A percentile compares a stretch with the other conserved stretches of the same genome.
Conservation (phyloP, 1,284 basidiomycete species). For the Cystobasidium slooffiae region DNA sequence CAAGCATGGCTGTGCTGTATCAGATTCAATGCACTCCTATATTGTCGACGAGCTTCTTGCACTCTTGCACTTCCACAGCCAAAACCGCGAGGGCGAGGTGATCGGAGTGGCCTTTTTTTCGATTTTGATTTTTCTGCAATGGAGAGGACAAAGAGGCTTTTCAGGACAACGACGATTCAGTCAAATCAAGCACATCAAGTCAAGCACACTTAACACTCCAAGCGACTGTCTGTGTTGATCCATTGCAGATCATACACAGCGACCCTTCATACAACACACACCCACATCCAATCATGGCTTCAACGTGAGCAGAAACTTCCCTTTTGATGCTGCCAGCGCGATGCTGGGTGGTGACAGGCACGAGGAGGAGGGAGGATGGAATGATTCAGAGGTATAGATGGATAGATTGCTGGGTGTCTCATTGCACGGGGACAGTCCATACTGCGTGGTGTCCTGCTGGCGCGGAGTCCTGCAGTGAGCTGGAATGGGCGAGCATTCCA, state of each 20-base stretch:
- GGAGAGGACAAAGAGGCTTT: background rate
- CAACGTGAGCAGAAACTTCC: constrained; percentile 36
- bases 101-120: background rate
- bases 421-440: no score
- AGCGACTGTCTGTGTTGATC: constrained; percentile 20
- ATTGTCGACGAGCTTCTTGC: no score
- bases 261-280: background rate
- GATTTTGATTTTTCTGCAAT: constrained; percentile 25
- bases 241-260: constrained; percentile 8
- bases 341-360: background rate
- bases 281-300: constrained; percentile 36
- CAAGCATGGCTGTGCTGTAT: no score
- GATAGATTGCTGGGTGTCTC: background rate
- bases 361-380: background rate
- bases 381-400: background rate
- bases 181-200: constrained; percentile 1
- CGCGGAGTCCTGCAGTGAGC: no score
- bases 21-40: no score
- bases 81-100: no score
- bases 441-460: background rate
- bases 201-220: background rate
- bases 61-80: no score
- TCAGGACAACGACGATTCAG: constrained; percentile 2
- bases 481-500: background rate
- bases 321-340: constrained; percentile 1